phyloP scores from a whole-genome alignment of 2,329 filamentous ascomycete genomes.

The Ceratocystis lukuohia region DNA sequence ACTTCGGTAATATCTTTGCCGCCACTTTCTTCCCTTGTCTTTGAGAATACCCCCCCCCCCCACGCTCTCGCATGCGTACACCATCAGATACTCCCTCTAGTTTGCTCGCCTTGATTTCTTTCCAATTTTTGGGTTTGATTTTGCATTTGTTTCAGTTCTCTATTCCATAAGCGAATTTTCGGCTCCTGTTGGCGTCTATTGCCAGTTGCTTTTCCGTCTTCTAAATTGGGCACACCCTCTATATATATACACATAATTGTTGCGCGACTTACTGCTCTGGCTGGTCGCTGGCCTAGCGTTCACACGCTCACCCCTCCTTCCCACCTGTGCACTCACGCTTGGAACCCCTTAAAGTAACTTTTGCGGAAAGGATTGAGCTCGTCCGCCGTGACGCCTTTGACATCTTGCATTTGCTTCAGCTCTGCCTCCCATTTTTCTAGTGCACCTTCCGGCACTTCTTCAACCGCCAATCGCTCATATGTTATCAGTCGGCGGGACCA shows the following conservation, averaged over 20 bases:
- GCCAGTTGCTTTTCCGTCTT: constrained; percentile 3
- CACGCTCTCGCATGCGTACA: neutral
- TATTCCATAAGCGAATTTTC: neutral
- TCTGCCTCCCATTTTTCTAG: constrained; percentile 26
- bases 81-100: constrained; percentile 11
- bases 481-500: constrained; percentile 86
- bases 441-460: constrained; percentile 35
- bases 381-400: constrained; percentile 39
- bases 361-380: constrained; percentile 48
- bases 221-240: neutral
- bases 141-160: neutral
- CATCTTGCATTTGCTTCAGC: constrained; percentile 22
- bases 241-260: neutral
- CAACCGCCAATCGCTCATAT: constrained; percentile 58
- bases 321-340: constrained; percentile 24
- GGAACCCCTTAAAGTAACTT: constrained; percentile 45
- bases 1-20: constrained; percentile 39
- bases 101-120: constrained; percentile 9
- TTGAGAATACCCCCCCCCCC: neutral
- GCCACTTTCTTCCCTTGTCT: neutral
- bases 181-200: constrained; percentile 9
- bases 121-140: constrained; percentile 4
- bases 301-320: constrained; percentile 2
- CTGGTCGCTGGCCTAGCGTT: neutral
- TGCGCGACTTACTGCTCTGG: too few species aligned